Conservation (phyloP, 768 basidiomycete genomes). For the Boletus pseudo-olivaceus region DNA sequence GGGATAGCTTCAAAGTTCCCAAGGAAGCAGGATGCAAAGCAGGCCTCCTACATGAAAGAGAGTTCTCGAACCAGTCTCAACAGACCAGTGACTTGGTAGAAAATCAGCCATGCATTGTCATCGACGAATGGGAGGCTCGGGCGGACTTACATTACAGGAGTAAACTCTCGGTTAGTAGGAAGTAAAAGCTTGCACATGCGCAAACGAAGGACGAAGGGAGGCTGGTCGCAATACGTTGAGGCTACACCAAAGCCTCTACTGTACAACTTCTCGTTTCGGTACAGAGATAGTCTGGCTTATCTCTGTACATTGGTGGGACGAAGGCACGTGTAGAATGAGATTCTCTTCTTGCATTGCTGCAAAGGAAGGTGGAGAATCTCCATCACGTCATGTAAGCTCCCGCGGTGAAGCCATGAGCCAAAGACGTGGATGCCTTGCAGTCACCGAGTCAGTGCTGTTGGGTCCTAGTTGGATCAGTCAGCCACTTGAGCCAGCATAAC, state of each 20-base stretch:
- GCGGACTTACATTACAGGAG: neutral
- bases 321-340: conserved; percentile 19
- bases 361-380: conserved; percentile 29
- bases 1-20: neutral
- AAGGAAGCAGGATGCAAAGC: neutral
- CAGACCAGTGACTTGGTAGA: neutral
- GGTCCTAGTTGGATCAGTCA: neutral
- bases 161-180: neutral
- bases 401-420: conserved; percentile 17
- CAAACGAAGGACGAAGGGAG: neutral
- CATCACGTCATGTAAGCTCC: conserved; percentile 14
- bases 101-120: neutral
- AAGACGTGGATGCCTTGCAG: conserved; percentile 15
- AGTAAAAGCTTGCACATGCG: neutral
- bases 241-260: neutral
- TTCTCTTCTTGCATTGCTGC: conserved; percentile 21
- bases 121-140: neutral
- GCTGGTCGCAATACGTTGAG: neutral
- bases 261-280: conserved; percentile 1
- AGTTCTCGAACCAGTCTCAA: neutral
- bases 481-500: neutral
- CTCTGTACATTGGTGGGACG: neutral
- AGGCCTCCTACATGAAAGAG: neutral
- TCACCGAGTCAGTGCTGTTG: neutral
- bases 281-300: conserved; percentile 2